These are phyloP conservation scores for Luvunga scandens DNA, from an alignment of 345 rosid species.

Conservation along the genomic window DNA sequence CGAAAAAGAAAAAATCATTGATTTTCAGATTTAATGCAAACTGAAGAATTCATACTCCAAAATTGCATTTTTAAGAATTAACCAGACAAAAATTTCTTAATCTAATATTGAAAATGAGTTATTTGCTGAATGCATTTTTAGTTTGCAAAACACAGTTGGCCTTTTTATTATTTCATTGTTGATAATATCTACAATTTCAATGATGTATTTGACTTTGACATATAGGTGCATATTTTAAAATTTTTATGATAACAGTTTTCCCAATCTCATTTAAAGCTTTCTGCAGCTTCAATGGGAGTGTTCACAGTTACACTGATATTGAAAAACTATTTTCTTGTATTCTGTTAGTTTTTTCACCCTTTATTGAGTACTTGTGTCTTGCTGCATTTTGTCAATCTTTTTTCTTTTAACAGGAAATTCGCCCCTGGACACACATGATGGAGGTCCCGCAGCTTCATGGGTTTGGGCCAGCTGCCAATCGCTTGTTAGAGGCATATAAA, in stretches of 20 bases:
- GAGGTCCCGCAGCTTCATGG: constrained; percentile 99
- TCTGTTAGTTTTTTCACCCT: background rate
- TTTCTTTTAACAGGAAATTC: constrained; percentile 59
- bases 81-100: background rate
- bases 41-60: background rate
- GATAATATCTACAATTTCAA: background rate
- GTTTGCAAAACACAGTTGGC: background rate
- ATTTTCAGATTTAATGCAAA: background rate
- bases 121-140: background rate
- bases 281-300: background rate
- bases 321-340: background rate
- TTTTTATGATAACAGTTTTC: background rate
- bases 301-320: background rate
- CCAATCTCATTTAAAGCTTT: background rate
- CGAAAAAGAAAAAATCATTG: background rate
- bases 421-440: constrained; percentile 99
- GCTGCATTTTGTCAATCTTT: background rate
- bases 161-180: background rate
- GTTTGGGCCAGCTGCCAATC: constrained; percentile 96
- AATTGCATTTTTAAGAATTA: background rate
- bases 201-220: background rate
- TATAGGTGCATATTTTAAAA: background rate
- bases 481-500: constrained; percentile 95
- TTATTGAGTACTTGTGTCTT: background rate
- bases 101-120: background rate